Conservation (phyloP, 768 basidiomycete genomes). For the Trametes cinnabarina region DNA sequence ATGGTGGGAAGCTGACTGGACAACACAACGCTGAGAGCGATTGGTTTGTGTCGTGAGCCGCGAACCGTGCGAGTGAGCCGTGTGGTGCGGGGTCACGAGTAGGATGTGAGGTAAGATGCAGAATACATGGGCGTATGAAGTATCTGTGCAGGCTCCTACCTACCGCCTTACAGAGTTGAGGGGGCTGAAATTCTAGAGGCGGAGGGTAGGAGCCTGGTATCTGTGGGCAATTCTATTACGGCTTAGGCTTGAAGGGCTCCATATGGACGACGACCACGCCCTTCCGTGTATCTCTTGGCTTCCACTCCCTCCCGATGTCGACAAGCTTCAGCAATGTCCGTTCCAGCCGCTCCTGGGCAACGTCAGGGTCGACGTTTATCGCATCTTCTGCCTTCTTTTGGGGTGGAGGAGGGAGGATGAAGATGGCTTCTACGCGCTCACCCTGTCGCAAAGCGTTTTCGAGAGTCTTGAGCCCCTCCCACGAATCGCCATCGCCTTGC, state of each 20-base stretch:
- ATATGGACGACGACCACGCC: constrained; percentile 42
- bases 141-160: too few species aligned
- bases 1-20: too few species aligned
- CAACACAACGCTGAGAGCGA: too few species aligned
- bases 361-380: background rate
- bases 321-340: constrained; percentile 39
- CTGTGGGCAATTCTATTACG: too few species aligned
- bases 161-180: too few species aligned
- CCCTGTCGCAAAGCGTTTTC: constrained; percentile 3
- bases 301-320: constrained; percentile 54
- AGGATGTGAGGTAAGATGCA: too few species aligned
- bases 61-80: too few species aligned
- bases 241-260: constrained; percentile 34
- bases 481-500: constrained; percentile 4
- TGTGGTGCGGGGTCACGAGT: too few species aligned
- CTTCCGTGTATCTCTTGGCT: constrained; percentile 39
- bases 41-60: too few species aligned
- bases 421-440: constrained; percentile 12
- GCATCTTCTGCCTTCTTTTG: background rate
- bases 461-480: constrained; percentile 1
- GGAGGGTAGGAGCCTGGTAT: too few species aligned
- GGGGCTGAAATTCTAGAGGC: too few species aligned
- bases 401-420: constrained; percentile 8
- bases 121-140: too few species aligned
- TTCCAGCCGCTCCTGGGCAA: constrained; percentile 42